Evolutionary conservation across 225 moss, liverwort and hornwort genomes (phyloP).

Genomic region (Sphagnum tenellum): DNA sequence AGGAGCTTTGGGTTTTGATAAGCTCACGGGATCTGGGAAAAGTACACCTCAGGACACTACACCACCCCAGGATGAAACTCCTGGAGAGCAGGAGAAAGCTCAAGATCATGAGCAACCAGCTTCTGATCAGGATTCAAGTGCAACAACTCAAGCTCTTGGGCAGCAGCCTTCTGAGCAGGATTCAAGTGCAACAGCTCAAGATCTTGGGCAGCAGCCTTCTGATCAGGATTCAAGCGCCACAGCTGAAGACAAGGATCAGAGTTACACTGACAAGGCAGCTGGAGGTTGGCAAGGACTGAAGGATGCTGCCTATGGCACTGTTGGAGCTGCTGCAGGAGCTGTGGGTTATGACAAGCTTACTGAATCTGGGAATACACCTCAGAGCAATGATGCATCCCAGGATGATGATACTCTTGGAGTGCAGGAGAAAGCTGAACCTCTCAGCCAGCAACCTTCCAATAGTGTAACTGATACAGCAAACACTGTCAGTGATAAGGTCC

Average conservation of each 20-base stretch:
- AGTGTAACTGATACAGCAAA: background rate
- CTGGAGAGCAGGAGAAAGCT: background rate
- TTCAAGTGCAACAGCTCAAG: slow-evolving; percentile 6
- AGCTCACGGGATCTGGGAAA: background rate
- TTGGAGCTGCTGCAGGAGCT: slow-evolving; percentile 10
- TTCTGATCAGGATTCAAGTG: background rate
- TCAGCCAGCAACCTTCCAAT: too few species aligned
- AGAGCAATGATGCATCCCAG: background rate
- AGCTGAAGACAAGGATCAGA: slow-evolving; percentile 4
- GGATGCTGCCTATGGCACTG: slow-evolving; percentile 2
- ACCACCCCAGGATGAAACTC: background rate
- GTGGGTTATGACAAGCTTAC: slow-evolving; percentile 6
- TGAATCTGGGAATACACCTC: background rate
- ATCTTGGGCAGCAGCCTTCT: slow-evolving; percentile 9
- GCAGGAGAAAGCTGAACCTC: too few species aligned
- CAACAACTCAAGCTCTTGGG: background rate
- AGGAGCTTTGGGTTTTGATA: slow-evolving; percentile 12
- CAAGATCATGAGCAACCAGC: too few species aligned
- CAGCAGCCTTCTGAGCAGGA: slow-evolving; percentile 6
- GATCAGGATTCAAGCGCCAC: slow-evolving; percentile 3
- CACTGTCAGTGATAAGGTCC: background rate
- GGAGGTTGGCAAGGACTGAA: background rate
- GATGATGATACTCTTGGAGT: background rate
- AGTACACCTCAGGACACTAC: slow-evolving; percentile 4
- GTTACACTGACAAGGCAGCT: slow-evolving; percentile 7